phyloP scores from a whole-genome alignment of 257 asterid species.

The Catharanthus roseus region DNA sequence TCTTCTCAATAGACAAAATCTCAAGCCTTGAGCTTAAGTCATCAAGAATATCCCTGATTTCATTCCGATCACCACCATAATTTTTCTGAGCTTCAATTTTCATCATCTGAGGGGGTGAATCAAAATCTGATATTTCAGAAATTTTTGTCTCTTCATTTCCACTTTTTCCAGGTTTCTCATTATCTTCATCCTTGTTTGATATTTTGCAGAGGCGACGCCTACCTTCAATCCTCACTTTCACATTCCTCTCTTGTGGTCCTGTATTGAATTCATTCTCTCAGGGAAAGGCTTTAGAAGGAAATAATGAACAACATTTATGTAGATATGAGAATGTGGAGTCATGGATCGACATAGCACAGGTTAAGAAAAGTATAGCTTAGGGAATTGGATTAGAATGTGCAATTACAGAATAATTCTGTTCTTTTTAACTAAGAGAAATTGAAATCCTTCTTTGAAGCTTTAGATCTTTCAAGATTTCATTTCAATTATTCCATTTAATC shows the following conservation, averaged over 20 bases:
- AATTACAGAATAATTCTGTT: constrained; percentile 14
- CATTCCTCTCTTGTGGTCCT: constrained; percentile 45
- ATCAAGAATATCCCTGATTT: constrained; percentile 71
- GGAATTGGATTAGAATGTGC: neutral
- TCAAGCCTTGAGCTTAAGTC: constrained; percentile 78
- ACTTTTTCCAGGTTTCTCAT: constrained; percentile 15
- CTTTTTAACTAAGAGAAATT: constrained; percentile 21
- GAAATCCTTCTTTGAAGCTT: constrained; percentile 19
- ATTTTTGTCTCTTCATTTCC: constrained; percentile 30
- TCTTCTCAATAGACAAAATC: constrained; percentile 70
- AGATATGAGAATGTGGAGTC: neutral
- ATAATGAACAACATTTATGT: neutral
- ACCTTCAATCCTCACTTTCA: constrained; percentile 69
- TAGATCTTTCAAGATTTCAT: constrained; percentile 19
- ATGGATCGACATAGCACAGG: too few relatives aligned
- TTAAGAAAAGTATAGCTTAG: too few relatives aligned
- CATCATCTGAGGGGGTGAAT: constrained; percentile 43
- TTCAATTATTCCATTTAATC: constrained; percentile 18
- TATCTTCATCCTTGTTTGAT: constrained; percentile 28
- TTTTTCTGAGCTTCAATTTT: constrained; percentile 31
- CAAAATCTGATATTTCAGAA: constrained; percentile 45
- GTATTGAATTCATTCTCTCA: constrained; percentile 21
- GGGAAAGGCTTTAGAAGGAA: constrained; percentile 10
- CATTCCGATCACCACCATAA: constrained; percentile 31
- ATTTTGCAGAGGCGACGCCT: constrained; percentile 82